Conservation (phyloP, 495 filamentous ascomycete species). For the Chaetomidium leptoderma region DNA sequence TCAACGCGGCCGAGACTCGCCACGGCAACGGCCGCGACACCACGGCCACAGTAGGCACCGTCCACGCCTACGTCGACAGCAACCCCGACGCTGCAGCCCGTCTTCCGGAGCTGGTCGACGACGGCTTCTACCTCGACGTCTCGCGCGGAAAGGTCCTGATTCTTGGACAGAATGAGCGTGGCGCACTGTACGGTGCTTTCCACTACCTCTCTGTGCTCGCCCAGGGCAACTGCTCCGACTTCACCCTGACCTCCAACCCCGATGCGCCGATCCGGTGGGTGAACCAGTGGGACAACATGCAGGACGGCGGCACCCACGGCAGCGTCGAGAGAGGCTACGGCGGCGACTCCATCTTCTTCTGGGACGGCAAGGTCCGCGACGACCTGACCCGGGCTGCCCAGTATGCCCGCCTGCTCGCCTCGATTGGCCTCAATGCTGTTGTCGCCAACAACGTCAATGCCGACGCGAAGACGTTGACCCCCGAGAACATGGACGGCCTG, state of each 20-base stretch:
- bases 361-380: conserved; percentile 47
- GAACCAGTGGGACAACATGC: conserved; percentile 72
- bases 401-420: conserved; percentile 66
- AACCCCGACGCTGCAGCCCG: conserved; percentile 17
- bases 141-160: conserved; percentile 49
- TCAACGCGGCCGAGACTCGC: conserved; percentile 23
- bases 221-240: conserved; percentile 56
- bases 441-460: conserved; percentile 74
- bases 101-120: conserved; percentile 49
- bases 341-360: conserved; percentile 67
- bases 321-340: conserved; percentile 66
- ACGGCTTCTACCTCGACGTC: conserved; percentile 60
- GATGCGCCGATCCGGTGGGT: conserved; percentile 63
- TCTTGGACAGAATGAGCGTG: conserved; percentile 62
- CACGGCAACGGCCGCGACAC: conserved; percentile 23
- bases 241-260: conserved; percentile 53
- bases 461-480: conserved; percentile 52
- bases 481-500: conserved; percentile 57
- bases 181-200: conserved; percentile 65
- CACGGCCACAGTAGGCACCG: conserved; percentile 54
- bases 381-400: conserved; percentile 56
- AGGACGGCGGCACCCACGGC: conserved; percentile 41
- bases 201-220: conserved; percentile 62
- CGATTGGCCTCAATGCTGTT: conserved; percentile 60
- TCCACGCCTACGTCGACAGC: conserved; percentile 44